phyloP scores from a whole-genome alignment of 345 rosid genomes.

The Mercurialis annua region DNA sequence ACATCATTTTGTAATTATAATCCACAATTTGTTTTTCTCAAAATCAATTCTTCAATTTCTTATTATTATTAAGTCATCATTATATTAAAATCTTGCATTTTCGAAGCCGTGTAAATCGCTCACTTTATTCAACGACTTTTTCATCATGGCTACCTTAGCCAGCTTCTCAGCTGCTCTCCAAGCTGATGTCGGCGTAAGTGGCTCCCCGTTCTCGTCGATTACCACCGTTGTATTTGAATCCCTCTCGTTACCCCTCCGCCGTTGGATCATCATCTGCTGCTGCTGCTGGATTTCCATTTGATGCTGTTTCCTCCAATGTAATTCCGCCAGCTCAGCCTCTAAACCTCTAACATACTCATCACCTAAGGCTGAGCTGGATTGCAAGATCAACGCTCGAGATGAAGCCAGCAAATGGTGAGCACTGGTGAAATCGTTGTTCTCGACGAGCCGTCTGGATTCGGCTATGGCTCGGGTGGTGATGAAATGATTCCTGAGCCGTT shows the following conservation, averaged over 20 bases:
- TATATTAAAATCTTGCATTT: slow-evolving; percentile 29
- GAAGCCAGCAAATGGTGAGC: slow-evolving; percentile 27
- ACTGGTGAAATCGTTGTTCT: slow-evolving; percentile 19
- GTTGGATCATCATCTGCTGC: slow-evolving; percentile 19
- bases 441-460: slow-evolving; percentile 24
- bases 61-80: neutral
- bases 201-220: slow-evolving; percentile 60
- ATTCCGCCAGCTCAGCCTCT: slow-evolving; percentile 28
- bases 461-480: slow-evolving; percentile 29
- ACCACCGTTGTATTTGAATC: slow-evolving; percentile 29
- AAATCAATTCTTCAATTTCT: slow-evolving; percentile 1
- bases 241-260: slow-evolving; percentile 34
- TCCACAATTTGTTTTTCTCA: neutral
- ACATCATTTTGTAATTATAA: neutral
- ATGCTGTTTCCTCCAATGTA: slow-evolving; percentile 28
- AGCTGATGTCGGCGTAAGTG: slow-evolving; percentile 31
- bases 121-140: slow-evolving; percentile 29
- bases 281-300: slow-evolving; percentile 24
- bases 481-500: slow-evolving; percentile 19
- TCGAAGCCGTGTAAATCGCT: slow-evolving; percentile 38
- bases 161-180: slow-evolving; percentile 40
- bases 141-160: slow-evolving; percentile 33
- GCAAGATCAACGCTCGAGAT: slow-evolving; percentile 22
- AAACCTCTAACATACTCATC: slow-evolving; percentile 25
- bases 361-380: slow-evolving; percentile 6